Percentiles rank a stretch among this genome's conserved stretches.
Evolutionary conservation across 495 filamentous ascomycete genomes (phyloP).

Genomic region (Xylaria cubensis): DNA sequence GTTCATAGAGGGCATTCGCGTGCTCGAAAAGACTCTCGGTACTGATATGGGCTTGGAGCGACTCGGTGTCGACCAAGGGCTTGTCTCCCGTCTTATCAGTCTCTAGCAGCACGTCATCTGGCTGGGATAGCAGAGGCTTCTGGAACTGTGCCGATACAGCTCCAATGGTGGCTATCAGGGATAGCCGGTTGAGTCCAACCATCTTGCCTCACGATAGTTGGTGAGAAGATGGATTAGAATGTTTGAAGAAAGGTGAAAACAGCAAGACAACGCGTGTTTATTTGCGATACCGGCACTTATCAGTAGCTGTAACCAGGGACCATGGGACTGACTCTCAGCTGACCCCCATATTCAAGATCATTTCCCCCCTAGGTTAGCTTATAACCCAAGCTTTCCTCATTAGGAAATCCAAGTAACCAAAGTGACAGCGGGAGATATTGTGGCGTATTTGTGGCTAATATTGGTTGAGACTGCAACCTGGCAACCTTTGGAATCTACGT

Average conservation of each 20-base stretch:
- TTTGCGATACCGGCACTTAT: conserved; percentile 24
- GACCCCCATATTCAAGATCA: background rate
- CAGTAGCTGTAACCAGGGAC: background rate
- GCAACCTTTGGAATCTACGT: too few relatives aligned
- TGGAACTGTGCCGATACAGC: conserved; percentile 27
- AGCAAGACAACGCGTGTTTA: background rate
- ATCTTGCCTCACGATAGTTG: conserved; percentile 21
- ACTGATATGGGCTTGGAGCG: conserved; percentile 61
- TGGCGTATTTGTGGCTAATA: conserved; percentile 3
- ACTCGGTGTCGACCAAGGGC: conserved; percentile 56
- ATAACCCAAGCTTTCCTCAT: conserved; percentile 2
- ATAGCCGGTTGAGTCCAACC: conserved; percentile 26
- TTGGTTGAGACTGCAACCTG: too few relatives aligned
- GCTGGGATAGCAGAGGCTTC: conserved; percentile 15
- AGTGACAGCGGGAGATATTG: background rate
- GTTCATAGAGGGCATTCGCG: conserved; percentile 62
- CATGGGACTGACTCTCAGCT: conserved; percentile 10
- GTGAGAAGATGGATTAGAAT: background rate
- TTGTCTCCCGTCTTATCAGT: conserved; percentile 24
- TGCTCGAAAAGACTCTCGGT: conserved; percentile 57
- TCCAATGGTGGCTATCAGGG: conserved; percentile 25
- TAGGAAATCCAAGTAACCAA: background rate
- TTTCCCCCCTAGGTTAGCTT: conserved; percentile 17
- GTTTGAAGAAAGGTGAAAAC: background rate
- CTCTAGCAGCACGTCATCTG: conserved; percentile 1